Conservation (phyloP, 495 filamentous ascomycete genomes). For the Letharia columbiana region DNA sequence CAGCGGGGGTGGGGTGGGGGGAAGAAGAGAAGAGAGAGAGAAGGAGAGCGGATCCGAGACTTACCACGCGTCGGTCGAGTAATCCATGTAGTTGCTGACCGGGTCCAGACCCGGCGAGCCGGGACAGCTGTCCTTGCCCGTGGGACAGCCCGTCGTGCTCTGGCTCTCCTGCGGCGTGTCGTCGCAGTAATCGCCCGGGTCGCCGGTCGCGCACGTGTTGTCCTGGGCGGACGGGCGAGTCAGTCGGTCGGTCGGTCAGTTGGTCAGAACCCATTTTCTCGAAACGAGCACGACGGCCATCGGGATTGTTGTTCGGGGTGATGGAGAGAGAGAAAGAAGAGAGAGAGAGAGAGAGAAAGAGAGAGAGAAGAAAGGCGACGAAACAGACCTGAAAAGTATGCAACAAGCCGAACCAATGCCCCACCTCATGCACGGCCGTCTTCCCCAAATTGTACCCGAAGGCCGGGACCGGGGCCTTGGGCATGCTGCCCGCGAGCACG, state of each 20-base stretch:
- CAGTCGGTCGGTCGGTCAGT: too few relatives aligned
- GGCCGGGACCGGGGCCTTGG: conserved; percentile 33
- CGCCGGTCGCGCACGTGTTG: conserved; percentile 34
- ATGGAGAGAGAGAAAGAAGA: neutral
- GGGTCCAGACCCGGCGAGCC: conserved; percentile 37
- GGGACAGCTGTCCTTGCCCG: conserved; percentile 41
- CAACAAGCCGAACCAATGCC: conserved; percentile 51
- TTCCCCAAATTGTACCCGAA: conserved; percentile 41
- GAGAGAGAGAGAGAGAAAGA: neutral
- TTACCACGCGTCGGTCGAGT: conserved; percentile 44
- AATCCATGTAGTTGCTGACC: conserved; percentile 50
- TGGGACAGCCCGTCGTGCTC: conserved; percentile 44
- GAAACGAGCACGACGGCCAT: too few relatives aligned
- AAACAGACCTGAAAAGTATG: conserved; percentile 41
- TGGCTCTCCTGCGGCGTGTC: conserved; percentile 46
- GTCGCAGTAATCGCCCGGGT: conserved; percentile 42
- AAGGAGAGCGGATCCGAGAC: neutral
- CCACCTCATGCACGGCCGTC: conserved; percentile 49
- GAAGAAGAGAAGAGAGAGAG: neutral
- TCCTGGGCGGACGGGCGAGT: conserved; percentile 21
- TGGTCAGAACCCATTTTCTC: too few relatives aligned
- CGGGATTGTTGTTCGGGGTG: neutral
- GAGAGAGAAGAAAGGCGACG: neutral
- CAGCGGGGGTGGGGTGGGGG: too few relatives aligned
- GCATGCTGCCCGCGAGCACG: conserved; percentile 44